Conservation (phyloP, 2,329 filamentous ascomycete genomes). For the Penicillium sp. region DNA sequence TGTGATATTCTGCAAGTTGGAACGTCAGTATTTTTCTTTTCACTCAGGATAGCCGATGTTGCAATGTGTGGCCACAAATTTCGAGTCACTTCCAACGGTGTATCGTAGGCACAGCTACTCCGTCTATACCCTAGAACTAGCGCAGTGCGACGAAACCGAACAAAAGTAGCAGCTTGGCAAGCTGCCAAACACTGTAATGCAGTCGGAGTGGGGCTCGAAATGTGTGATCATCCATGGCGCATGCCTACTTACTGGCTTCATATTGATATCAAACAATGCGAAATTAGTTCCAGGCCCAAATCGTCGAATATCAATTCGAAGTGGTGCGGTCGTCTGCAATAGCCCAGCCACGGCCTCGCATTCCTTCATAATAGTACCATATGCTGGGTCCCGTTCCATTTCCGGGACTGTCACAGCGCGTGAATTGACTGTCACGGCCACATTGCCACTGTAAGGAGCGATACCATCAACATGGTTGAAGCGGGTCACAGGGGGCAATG, state of each 20-base stretch:
- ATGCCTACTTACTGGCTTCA: conserved; percentile 52
- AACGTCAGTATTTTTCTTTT: not conserved
- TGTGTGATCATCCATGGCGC: not conserved
- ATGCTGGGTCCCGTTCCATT: conserved; percentile 35
- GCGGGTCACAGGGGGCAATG: conserved; percentile 50
- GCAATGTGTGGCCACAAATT: too few species aligned
- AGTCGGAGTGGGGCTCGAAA: too few species aligned
- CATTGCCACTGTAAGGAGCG: conserved; percentile 55
- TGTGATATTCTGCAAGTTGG: conserved; percentile 48
- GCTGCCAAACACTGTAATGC: too few species aligned
- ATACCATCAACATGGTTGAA: conserved; percentile 55
- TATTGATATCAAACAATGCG: conserved; percentile 57
- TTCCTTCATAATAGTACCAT: conserved; percentile 39
- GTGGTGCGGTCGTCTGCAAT: conserved; percentile 49
- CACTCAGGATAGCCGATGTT: too few species aligned
- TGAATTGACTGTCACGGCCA: conserved; percentile 56
- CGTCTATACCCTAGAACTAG: too few species aligned
- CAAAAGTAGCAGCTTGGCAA: too few species aligned
- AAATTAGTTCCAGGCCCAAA: conserved; percentile 43
- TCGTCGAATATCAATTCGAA: conserved; percentile 54
- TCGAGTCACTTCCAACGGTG: too few species aligned
- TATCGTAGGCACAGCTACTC: too few species aligned
- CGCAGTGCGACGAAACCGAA: too few species aligned
- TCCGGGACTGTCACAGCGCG: conserved; percentile 40
- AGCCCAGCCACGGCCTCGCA: conserved; percentile 47